A percentile compares a stretch with the other conserved stretches of the same genome.
Conservation (phyloP, 495 filamentous ascomycete species). For the Daldinia caldariorum region DNA sequence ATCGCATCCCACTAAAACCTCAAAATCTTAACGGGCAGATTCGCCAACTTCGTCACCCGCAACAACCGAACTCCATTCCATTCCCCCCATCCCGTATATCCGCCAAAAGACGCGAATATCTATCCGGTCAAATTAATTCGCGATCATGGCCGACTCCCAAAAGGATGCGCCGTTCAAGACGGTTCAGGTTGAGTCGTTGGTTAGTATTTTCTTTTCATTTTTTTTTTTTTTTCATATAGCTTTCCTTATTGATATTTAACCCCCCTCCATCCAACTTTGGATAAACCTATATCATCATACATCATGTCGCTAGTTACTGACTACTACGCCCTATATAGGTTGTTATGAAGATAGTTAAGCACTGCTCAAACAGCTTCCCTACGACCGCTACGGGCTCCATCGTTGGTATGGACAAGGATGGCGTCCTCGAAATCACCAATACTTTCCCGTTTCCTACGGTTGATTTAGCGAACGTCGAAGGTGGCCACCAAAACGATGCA, state of each 20-base stretch:
- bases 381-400: constrained; percentile 88
- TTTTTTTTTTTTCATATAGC: neutral
- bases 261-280: constrained; percentile 12
- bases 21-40: constrained; percentile 44
- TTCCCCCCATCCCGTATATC: constrained; percentile 5
- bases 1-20: constrained; percentile 40
- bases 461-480: constrained; percentile 74
- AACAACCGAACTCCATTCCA: constrained; percentile 2
- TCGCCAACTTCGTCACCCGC: constrained; percentile 36
- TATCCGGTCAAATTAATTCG: constrained; percentile 8
- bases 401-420: constrained; percentile 90
- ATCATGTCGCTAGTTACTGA: constrained; percentile 8
- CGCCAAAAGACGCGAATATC: constrained; percentile 1
- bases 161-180: constrained; percentile 75
- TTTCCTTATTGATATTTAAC: neutral
- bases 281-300: neutral
- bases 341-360: constrained; percentile 96
- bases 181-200: constrained; percentile 87
- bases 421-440: constrained; percentile 90
- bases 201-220: constrained; percentile 50
- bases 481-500: constrained; percentile 77
- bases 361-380: constrained; percentile 86
- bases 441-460: constrained; percentile 91
- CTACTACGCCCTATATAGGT: constrained; percentile 64
- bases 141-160: constrained; percentile 55